Evolutionary conservation across 768 basidiomycete species (phyloP), one percentile per base, ranked within the genome.

Genomic region (Termitomyces eurrhizus): DNA sequence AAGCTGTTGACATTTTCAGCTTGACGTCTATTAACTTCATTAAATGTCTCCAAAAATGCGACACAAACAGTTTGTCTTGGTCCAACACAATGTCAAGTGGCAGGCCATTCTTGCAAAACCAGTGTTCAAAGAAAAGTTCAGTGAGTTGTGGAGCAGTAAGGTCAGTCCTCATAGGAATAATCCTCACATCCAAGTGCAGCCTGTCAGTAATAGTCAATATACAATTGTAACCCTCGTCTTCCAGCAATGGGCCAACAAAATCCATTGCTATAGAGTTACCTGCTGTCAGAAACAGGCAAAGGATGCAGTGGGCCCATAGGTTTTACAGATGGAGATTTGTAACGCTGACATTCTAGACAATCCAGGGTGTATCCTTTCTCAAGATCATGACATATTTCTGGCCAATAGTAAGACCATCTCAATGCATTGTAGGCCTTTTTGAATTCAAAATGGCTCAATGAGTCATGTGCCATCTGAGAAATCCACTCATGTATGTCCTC

Each of bases 281-380:
- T 1, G 4, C 11, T 5, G 13, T 46, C 21, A 4, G 45, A 21
- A 2, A 46, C 4, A 0, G 11, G 45, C 45, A 46, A 24, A 0
- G 24, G 24, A 6, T 46, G 45, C 1, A 46, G 12, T 11, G 45
- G 45, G 2, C 21, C 11, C 2, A 26, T 24, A 0, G 9, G 24
- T 4, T 24, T 1, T 0, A 0, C 0, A 2, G 24, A 24, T 0
- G 21, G 4, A 0, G 2, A 46, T 11, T 24, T 46, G 4, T 24
- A 26, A 2, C 4, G 0, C 1, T 46, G 45, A 13, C 11, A 46
- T 8, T 41, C 16, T 1, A 1, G 2, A 16, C 39, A 41, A 0
- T 1, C 3, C 0, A 16, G 39, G 16, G 5, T 6, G 16, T 41
- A 41, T 5, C 4, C 39, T 7, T 41, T 6, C 16, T 16, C 39